Conservation (phyloP, 768 basidiomycete species). For the Gelatoporia subvermispora region DNA sequence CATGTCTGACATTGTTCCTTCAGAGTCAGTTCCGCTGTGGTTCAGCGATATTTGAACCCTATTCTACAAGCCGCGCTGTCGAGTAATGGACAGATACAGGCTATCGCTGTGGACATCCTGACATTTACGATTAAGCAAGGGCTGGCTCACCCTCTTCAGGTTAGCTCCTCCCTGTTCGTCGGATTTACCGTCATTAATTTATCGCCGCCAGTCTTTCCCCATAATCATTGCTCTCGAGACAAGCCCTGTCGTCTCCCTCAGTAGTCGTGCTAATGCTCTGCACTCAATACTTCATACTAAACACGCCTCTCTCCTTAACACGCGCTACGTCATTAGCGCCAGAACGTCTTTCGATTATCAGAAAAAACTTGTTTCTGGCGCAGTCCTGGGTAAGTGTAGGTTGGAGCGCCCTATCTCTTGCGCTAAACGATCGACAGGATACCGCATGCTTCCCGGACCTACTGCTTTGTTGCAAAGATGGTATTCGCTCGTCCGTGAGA, state of each 20-base stretch:
- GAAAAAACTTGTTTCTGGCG: conserved; percentile 42
- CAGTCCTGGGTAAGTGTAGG: conserved; percentile 46
- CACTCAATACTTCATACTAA: conserved; percentile 84
- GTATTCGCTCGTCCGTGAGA: conserved; percentile 90
- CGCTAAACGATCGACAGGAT: conserved; percentile 40
- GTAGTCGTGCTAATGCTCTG: conserved; percentile 71
- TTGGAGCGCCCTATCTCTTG: not conserved
- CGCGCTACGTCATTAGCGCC: conserved; percentile 78
- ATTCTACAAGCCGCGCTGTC: conserved; percentile 82
- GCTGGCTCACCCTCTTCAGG: conserved; percentile 90
- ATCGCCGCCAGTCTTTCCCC: conserved; percentile 67
- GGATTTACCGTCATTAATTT: not conserved
- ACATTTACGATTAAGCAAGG: conserved; percentile 94
- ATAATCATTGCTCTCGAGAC: conserved; percentile 94
- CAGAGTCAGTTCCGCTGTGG: conserved; percentile 91
- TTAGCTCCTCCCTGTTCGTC: conserved; percentile 24
- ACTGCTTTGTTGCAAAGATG: conserved; percentile 80
- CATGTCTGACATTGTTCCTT: not conserved
- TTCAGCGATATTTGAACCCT: conserved; percentile 84
- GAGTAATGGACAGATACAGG: conserved; percentile 63
- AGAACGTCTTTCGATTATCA: conserved; percentile 83
- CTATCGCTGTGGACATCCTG: conserved; percentile 83
- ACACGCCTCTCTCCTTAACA: conserved; percentile 85
- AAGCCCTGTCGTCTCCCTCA: conserved; percentile 52
- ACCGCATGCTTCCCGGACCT: conserved; percentile 56